A percentile compares a stretch with the other conserved stretches of the same genome.
Evolutionary conservation across 202 grass and related monocot species (phyloP).

Genomic region (Schoenoplectus tabernaemontani): DNA sequence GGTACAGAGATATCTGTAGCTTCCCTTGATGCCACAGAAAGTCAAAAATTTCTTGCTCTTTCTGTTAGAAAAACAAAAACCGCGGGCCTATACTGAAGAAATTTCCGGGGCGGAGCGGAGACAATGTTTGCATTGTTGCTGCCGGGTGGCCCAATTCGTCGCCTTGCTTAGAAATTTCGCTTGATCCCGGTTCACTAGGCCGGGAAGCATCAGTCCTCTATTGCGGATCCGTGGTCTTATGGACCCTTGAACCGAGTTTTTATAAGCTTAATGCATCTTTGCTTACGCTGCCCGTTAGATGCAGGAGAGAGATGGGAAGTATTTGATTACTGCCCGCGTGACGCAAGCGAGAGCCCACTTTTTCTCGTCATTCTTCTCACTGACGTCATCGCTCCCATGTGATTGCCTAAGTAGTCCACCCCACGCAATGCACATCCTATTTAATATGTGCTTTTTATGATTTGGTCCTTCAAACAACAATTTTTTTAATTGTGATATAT

Average conservation of each 20-base stretch:
- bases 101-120: not conserved
- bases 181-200: not conserved
- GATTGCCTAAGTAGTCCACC: slow-evolving; percentile 17
- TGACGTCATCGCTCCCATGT: slow-evolving; percentile 65
- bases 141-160: not conserved
- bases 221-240: no score
- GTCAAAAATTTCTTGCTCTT: not conserved
- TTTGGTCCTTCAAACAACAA: not conserved
- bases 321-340: slow-evolving; percentile 23
- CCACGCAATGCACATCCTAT: not conserved
- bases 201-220: not conserved
- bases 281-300: not conserved
- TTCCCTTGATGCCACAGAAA: not conserved
- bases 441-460: not conserved
- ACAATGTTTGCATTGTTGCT: not conserved
- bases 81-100: not conserved
- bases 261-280: not conserved
- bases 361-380: slow-evolving; percentile 23
- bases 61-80: not conserved
- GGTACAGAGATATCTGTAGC: not conserved
- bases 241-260: not conserved
- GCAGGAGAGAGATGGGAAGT: not conserved
- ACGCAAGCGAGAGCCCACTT: slow-evolving; percentile 38
- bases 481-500: not conserved
- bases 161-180: not conserved